Conservation (phyloP, 192 early-diverging fungal species). For the Backusella australiensis region DNA sequence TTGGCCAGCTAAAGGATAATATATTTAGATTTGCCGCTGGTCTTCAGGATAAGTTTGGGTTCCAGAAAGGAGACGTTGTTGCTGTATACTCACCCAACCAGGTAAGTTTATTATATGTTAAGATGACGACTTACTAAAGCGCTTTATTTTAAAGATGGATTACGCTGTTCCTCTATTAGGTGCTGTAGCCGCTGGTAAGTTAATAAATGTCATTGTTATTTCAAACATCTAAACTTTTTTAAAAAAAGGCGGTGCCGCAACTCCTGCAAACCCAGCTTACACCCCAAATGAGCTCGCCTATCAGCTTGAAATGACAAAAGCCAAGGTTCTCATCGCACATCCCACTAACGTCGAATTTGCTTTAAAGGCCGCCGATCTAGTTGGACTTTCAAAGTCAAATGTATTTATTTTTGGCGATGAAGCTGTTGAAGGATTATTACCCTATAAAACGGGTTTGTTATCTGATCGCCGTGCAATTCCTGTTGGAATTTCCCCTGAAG, state of each 20-base stretch:
- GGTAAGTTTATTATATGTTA: constrained; percentile 6
- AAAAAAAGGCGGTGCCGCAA: constrained; percentile 59
- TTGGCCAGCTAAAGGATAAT: constrained; percentile 40
- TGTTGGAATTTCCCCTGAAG: constrained; percentile 15
- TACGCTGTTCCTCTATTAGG: constrained; percentile 33
- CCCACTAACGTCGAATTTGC: constrained; percentile 31
- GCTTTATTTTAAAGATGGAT: constrained; percentile 25
- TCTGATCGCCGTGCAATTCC: constrained; percentile 12
- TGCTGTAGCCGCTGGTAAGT: constrained; percentile 32
- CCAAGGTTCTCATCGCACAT: constrained; percentile 60
- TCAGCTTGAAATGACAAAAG: constrained; percentile 66
- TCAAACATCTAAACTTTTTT: neutral
- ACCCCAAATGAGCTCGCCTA: constrained; percentile 68
- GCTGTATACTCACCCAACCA: constrained; percentile 43
- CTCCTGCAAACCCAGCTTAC: constrained; percentile 79
- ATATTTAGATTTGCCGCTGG: constrained; percentile 52
- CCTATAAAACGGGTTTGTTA: neutral
- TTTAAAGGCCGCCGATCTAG: constrained; percentile 38
- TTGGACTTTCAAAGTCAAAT: constrained; percentile 26
- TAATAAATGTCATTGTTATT: neutral
- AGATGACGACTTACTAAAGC: neutral
- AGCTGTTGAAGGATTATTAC: constrained; percentile 14
- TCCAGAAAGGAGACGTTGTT: constrained; percentile 67
- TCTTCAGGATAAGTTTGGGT: constrained; percentile 44
- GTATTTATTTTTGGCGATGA: constrained; percentile 40